Evolutionary conservation across 1,284 basidiomycete species (phyloP), one percentile per base, ranked within the genome.

Genomic region (Dichomitus squalens): DNA sequence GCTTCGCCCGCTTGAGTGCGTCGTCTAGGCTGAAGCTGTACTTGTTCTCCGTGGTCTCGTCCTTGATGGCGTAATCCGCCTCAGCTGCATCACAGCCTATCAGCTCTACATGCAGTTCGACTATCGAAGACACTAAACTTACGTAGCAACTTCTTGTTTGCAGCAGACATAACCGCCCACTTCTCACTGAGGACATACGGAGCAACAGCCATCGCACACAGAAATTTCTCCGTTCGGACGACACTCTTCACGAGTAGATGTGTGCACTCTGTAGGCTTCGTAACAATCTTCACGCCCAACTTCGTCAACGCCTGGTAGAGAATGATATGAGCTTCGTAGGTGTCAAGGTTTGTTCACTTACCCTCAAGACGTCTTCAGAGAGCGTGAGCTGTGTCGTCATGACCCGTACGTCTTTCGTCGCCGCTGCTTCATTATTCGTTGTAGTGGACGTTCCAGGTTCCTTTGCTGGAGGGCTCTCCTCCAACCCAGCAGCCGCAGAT

Each of bases 161-260:
- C 76, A 2, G 82, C 80, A 23, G 83, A 89, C 1, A 81, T 80
- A 5, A 72, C 74, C 2, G 88, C 81, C 93, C 93, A 95, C 36
- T 82, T 76, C 58, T 81, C 78, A 3, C 78, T 81, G 14, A 95
- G 72, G 49, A 95, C 77, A 61, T 77, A 78, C 0, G 87, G 87
- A 0, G 79, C 83, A 2, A 72, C 72, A 0, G 87, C 79, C 64
- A 94, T 75, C 0, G 90, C 90, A 64, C 83, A 86, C 2, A 95
- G 77, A 68, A 95, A 90, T 68, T 95, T 95, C 68, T 93, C 89
- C 0, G 92, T 95, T 7, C 92, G 82, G 4, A 87, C 84, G 18
- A 94, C 76, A 29, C 76, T 76, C 39, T 81, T 82, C 9, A 83
- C 83, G 39, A 94, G 71, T 20, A 95, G 78, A 71, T 94, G 90